A percentile compares a stretch with the other conserved stretches of the same genome.
phyloP scores from a whole-genome alignment of 768 basidiomycete genomes.

The Rhizopogon rudus region DNA sequence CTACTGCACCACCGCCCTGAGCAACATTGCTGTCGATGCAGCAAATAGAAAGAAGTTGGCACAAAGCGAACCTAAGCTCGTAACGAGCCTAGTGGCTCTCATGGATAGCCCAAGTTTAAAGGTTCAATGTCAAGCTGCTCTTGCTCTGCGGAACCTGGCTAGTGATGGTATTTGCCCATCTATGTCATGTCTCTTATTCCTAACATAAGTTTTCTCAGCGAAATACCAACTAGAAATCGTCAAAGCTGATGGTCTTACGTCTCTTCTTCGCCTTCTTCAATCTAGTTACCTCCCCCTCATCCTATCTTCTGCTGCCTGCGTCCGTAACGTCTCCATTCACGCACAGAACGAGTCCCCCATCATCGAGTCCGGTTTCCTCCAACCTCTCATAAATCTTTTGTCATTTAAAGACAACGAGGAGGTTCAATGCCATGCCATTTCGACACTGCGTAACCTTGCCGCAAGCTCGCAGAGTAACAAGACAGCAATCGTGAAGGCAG shows the following conservation, averaged over 20 bases:
- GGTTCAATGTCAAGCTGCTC: constrained; percentile 96
- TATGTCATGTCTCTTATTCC: constrained; percentile 12
- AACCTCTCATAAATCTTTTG: constrained; percentile 91
- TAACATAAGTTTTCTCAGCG: constrained; percentile 43
- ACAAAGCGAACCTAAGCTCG: constrained; percentile 89
- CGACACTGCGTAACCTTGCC: constrained; percentile 92
- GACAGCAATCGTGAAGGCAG: constrained; percentile 94
- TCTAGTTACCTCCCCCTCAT: constrained; percentile 98
- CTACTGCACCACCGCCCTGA: constrained; percentile 97
- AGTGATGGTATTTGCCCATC: constrained; percentile 68
- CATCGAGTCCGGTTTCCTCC: constrained; percentile 96
- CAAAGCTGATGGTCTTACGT: constrained; percentile 87
- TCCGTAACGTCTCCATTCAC: constrained; percentile 98
- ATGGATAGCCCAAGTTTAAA: constrained; percentile 98
- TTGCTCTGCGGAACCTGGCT: constrained; percentile 93
- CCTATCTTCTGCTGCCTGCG: constrained; percentile 96
- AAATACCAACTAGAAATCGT: constrained; percentile 99
- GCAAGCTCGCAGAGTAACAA: constrained; percentile 99
- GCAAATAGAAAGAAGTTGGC: constrained; percentile 91
- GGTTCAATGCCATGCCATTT: constrained; percentile 98
- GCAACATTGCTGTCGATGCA: constrained; percentile 98
- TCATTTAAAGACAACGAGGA: constrained; percentile 99
- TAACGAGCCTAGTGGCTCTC: constrained; percentile 85
- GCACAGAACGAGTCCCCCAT: constrained; percentile 98
- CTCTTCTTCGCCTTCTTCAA: constrained; percentile 89